These are phyloP conservation scores for Cardamine resedifolia DNA, from an alignment of 345 rosid species.

Conservation along the genomic window DNA sequence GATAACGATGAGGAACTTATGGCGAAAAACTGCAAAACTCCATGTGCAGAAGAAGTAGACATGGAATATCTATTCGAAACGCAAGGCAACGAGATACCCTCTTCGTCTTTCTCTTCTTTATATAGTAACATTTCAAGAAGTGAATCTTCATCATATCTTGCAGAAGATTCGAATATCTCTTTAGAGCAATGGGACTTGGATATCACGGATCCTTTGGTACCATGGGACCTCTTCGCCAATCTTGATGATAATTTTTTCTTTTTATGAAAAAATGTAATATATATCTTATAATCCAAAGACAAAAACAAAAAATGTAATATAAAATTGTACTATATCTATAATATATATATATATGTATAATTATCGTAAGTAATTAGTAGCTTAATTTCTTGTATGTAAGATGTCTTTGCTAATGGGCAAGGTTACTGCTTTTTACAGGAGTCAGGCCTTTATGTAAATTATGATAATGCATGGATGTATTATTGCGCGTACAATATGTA, in stretches of 20 bases:
- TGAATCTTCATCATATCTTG: conserved; percentile 42
- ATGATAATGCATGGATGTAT: conserved; percentile 16
- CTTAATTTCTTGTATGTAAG: conserved; percentile 27
- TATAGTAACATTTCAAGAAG: conserved; percentile 28
- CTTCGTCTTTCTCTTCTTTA: conserved; percentile 39
- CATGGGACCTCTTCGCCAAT: conserved; percentile 58
- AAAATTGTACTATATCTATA: conserved; percentile 12
- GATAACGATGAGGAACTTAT: conserved; percentile 28
- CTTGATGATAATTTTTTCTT: conserved; percentile 47
- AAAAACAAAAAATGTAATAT: conserved; percentile 6
- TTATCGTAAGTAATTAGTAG: not conserved
- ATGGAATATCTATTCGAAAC: conserved; percentile 33
- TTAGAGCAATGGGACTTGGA: conserved; percentile 53
- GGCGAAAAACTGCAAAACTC: conserved; percentile 40
- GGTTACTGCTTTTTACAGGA: too few relatives aligned
- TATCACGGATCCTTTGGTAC: conserved; percentile 55
- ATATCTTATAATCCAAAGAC: not conserved
- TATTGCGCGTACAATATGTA: conserved; percentile 8
- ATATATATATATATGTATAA: not conserved
- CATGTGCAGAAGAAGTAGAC: conserved; percentile 43
- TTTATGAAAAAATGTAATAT: conserved; percentile 26
- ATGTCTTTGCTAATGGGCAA: too few relatives aligned
- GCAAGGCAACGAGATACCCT: conserved; percentile 42
- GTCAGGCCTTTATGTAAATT: too few relatives aligned
- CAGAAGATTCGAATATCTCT: conserved; percentile 33